These are phyloP conservation scores for Suillus spraguei DNA, from an alignment of 768 basidiomycete species.

Conservation along the genomic window DNA sequence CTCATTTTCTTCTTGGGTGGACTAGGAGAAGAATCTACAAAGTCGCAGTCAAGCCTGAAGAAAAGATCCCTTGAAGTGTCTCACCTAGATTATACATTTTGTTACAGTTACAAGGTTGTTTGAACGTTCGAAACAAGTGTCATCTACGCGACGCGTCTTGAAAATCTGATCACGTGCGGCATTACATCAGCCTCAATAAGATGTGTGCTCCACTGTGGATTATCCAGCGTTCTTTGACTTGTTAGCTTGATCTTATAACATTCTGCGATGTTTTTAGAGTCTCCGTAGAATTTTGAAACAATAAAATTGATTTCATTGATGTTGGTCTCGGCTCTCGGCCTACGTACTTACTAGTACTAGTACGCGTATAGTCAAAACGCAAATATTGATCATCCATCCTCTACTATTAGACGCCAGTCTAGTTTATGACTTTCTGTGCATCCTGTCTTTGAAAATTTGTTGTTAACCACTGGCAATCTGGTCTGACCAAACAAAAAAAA, in stretches of 20 bases:
- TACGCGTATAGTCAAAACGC: background rate
- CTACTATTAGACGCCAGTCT: background rate
- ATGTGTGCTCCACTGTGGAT: background rate
- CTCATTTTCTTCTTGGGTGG: slow-evolving; percentile 56
- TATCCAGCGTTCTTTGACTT: background rate
- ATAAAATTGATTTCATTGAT: background rate
- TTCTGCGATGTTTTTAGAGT: background rate
- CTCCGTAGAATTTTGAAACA: background rate
- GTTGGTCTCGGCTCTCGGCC: background rate
- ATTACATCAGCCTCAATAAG: background rate
- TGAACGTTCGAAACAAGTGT: background rate
- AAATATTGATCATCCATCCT: background rate
- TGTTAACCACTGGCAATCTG: slow-evolving; percentile 4
- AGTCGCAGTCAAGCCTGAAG: background rate
- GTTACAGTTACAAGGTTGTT: background rate
- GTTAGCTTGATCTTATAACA: background rate
- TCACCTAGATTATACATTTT: slow-evolving; percentile 3
- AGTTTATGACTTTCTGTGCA: background rate
- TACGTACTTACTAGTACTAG: background rate
- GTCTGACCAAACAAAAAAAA: slow-evolving; percentile 11
- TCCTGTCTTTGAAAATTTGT: slow-evolving; percentile 5
- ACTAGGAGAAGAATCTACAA: slow-evolving; percentile 29
- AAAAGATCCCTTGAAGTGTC: background rate
- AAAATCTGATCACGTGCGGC: slow-evolving; percentile 3
- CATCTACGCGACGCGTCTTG: slow-evolving; percentile 6